Evolutionary conservation across 495 filamentous ascomycete genomes (phyloP).

Genomic region (Penicillium atrosanguineum): DNA sequence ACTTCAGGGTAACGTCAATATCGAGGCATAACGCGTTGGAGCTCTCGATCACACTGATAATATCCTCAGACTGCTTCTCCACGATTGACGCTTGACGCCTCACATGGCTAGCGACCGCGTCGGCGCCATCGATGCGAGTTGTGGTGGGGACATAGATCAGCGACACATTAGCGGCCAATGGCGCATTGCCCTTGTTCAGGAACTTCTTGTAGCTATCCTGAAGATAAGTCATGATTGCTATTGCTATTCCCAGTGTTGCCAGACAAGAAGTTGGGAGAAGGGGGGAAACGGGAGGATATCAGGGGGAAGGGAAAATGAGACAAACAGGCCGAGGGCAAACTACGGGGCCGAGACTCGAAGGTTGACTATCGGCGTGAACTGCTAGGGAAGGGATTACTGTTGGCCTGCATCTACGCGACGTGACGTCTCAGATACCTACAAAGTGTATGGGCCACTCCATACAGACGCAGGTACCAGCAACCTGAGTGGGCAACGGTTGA

Average conservation of each 20-base stretch:
- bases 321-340: constrained; percentile 4
- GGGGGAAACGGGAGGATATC: constrained; percentile 7
- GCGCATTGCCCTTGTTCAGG: constrained; percentile 60
- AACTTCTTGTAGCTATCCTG: constrained; percentile 73
- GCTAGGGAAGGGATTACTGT: not conserved
- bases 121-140: constrained; percentile 63
- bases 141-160: constrained; percentile 93
- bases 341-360: not conserved
- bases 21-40: constrained; percentile 68
- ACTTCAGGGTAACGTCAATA: constrained; percentile 80
- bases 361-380: constrained; percentile 4
- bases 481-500: not conserved
- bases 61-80: constrained; percentile 75
- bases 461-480: not conserved
- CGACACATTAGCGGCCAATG: constrained; percentile 67
- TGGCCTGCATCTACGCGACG: not conserved
- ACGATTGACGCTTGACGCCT: constrained; percentile 57
- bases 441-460: not conserved
- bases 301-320: constrained; percentile 7
- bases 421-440: constrained; percentile 2
- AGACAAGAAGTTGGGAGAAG: constrained; percentile 8
- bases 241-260: constrained; percentile 9
- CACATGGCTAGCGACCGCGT: constrained; percentile 78
- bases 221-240: constrained; percentile 52
- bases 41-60: constrained; percentile 70